phyloP scores from a whole-genome alignment of 108 stramenopile genomes.

The Aureococcus anophagefferens region DNA sequence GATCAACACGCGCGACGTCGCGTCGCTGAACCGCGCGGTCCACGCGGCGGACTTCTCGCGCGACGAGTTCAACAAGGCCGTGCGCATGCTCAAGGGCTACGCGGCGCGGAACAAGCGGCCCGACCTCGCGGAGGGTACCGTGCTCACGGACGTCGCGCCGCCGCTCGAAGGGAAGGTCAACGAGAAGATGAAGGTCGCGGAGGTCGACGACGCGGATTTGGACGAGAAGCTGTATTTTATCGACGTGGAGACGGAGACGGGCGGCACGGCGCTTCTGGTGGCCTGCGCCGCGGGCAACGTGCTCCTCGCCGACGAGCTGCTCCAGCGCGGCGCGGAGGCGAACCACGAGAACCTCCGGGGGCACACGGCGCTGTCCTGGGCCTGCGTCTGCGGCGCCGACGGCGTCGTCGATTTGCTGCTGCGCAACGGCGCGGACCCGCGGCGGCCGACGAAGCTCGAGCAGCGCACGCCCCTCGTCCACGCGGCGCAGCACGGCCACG shows the following conservation, averaged over 20 bases:
- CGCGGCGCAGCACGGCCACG: constrained; percentile 11
- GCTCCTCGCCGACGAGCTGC: not conserved
- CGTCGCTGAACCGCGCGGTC: not conserved
- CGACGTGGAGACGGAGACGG: constrained; percentile 15
- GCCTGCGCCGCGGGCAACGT: constrained; percentile 9
- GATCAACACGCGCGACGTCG: not conserved
- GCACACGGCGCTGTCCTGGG: constrained; percentile 13
- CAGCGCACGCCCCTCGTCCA: constrained; percentile 4
- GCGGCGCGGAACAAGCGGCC: too few relatives aligned
- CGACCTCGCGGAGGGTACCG: too few relatives aligned
- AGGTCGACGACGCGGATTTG: not conserved
- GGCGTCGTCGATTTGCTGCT: constrained; percentile 2
- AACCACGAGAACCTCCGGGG: constrained; percentile 8
- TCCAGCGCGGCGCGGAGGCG: not conserved
- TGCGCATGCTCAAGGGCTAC: not conserved
- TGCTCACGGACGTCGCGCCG: too few relatives aligned
- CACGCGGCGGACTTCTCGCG: not conserved
- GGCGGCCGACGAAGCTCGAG: not conserved
- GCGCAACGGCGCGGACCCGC: not conserved
- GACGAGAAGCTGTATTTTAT: constrained; percentile 1
- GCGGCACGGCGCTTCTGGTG: constrained; percentile 7
- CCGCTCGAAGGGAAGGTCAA: not conserved
- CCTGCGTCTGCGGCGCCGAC: constrained; percentile 14
- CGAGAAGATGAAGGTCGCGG: not conserved
- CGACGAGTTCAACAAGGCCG: not conserved